Base-by-base conservation (phyloP, 257 asterid species). In the Capsicum rhomboideum region DNA sequence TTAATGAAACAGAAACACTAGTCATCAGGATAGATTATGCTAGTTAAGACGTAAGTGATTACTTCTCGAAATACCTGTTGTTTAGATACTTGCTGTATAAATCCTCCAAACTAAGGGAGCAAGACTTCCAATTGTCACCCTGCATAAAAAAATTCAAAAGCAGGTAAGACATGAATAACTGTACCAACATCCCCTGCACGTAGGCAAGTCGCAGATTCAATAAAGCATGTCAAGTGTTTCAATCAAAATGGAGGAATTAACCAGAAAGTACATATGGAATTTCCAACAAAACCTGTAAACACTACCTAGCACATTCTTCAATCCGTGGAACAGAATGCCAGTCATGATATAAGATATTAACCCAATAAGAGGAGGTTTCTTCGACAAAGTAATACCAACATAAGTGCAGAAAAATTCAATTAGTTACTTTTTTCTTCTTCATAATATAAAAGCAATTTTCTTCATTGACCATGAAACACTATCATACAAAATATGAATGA, bases 61-160 rank as follows among this genome's bases (percentile, higher is more conserved):
- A 37, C 44, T 31, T 80, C 74, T 17, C 49, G 66, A 54, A 91
- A 87, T 85, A 96, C 98, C 92, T 20, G 46, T 42, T 87, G 78
- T 89, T 94, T 82, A 85, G 84, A 88, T 93, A 91, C 72, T 90
- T 90, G 77, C 85, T 37, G 85, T 90, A 93, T 52, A 93, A 80
- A 77, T 92, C 94, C 71, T 89, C 92, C 93, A 96, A 89, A 88
- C 91, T 86, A 44, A 86, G 85, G 68, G 97, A 93, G 72, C 72
- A 86, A 46, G 90, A 86, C 88, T 88, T 90, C 98, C 98, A 94
- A 83, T 84, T 79, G 61, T 90, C 94, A 55, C 88, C 92, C 99
- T 94, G 90, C 80, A 88, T 63, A 78, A 85, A 44, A 66, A n/a
- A 67, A 67, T 8, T 67, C 49, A 31, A 67, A 82, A 67, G 28